A percentile compares a stretch with the other conserved stretches of the same genome.
These are phyloP conservation scores for Vachellia collinsii DNA, from an alignment of 306 rosid genomes.

Conservation along the genomic window DNA sequence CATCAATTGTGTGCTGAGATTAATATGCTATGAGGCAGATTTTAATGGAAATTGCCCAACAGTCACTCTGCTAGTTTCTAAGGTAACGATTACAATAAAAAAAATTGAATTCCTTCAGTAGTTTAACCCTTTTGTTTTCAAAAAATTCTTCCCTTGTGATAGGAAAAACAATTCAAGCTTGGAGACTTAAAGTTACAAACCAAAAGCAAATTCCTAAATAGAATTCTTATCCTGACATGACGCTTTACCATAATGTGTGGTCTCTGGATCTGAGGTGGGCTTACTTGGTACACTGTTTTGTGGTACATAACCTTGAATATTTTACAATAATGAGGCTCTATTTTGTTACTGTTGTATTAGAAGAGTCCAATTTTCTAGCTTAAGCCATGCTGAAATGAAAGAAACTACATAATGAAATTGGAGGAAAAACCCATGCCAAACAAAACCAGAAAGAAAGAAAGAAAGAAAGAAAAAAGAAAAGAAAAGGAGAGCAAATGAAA, in stretches of 20 bases:
- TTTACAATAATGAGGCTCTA: neutral
- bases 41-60: neutral
- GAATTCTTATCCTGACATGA: neutral
- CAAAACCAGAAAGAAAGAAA: neutral
- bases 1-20: neutral
- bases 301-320: neutral
- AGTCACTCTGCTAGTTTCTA: neutral
- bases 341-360: neutral
- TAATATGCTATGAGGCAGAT: neutral
- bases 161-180: neutral
- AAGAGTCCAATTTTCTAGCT: neutral
- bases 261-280: neutral
- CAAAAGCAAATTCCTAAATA: constrained; percentile 1
- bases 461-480: no score
- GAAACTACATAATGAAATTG: neutral
- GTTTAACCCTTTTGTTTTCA: neutral
- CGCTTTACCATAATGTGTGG: neutral
- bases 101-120: neutral
- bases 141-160: neutral
- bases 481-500: neutral
- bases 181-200: neutral
- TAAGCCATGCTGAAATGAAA: neutral
- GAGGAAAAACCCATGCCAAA: neutral
- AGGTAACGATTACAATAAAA: neutral
- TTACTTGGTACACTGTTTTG: neutral